phyloP scores from a whole-genome alignment of 495 filamentous ascomycete species.

The Opeltia flavorubescens region DNA sequence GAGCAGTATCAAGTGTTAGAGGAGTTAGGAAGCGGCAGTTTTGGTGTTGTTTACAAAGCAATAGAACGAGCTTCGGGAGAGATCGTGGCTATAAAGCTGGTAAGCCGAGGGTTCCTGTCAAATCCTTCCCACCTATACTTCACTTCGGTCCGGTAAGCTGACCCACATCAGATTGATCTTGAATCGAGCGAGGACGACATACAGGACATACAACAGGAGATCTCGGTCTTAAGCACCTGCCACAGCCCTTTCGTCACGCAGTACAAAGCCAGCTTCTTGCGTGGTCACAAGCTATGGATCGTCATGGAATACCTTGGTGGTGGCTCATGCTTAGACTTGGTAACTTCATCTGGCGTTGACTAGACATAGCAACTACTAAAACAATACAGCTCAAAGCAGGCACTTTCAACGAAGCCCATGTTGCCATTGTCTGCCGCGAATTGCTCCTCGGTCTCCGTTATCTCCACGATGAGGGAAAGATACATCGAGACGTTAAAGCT shows the following conservation, averaged over 20 bases:
- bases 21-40: conserved; percentile 88
- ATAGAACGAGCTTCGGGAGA: conserved; percentile 76
- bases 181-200: conserved; percentile 97
- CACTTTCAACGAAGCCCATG: conserved; percentile 74
- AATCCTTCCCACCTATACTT: no score
- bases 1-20: conserved; percentile 79
- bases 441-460: conserved; percentile 85
- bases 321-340: conserved; percentile 84
- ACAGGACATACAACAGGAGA: conserved; percentile 94
- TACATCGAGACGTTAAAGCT: conserved; percentile 95
- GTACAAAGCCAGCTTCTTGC: conserved; percentile 89
- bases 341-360: conserved; percentile 22
- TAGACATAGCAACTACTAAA: conserved; percentile 10
- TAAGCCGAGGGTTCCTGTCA: conserved; percentile 35
- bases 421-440: conserved; percentile 89
- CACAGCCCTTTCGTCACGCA: conserved; percentile 86
- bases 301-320: conserved; percentile 97
- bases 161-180: conserved; percentile 97
- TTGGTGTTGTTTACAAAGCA: conserved; percentile 92
- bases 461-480: conserved; percentile 86
- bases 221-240: conserved; percentile 88
- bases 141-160: no score
- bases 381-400: conserved; percentile 74
- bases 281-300: conserved; percentile 95
- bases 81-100: conserved; percentile 84